These are phyloP conservation scores for Diplocarpon mali DNA, from an alignment of 2,329 filamentous ascomycete genomes.

Conservation along the genomic window DNA sequence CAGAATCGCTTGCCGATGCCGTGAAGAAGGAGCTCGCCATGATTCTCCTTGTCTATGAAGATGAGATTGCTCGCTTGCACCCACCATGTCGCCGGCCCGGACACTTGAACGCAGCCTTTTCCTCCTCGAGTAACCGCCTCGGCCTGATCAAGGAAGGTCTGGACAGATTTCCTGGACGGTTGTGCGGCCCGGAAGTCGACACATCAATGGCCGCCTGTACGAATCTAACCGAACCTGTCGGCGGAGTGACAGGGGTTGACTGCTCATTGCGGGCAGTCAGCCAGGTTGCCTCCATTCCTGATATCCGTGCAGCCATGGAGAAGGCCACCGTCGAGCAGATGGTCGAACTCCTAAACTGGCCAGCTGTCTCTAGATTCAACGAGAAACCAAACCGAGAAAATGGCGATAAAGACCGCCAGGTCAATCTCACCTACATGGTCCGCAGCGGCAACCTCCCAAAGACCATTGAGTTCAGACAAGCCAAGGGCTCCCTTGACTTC, in stretches of 20 bases:
- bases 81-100: conserved; percentile 16
- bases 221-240: too few relatives aligned
- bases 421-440: conserved; percentile 14
- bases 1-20: not conserved
- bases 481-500: conserved; percentile 12
- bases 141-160: conserved; percentile 7
- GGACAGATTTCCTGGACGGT: not conserved
- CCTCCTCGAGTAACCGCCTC: conserved; percentile 17
- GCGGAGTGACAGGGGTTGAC: not conserved
- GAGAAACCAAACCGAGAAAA: not conserved
- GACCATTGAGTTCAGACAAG: conserved; percentile 22
- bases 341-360: conserved; percentile 10
- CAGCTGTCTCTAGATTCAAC: not conserved
- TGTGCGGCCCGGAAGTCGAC: not conserved
- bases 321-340: not conserved
- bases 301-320: not conserved
- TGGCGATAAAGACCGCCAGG: conserved; percentile 9
- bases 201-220: not conserved
- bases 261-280: not conserved
- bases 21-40: conserved; percentile 13
- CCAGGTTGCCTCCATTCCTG: not conserved
- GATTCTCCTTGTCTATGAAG: conserved; percentile 21
- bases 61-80: conserved; percentile 18
- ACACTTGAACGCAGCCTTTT: conserved; percentile 6
- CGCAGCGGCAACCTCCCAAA: conserved; percentile 1